phyloP scores from a whole-genome alignment of 2,329 filamentous ascomycete genomes.

The Penicillium sp. region DNA sequence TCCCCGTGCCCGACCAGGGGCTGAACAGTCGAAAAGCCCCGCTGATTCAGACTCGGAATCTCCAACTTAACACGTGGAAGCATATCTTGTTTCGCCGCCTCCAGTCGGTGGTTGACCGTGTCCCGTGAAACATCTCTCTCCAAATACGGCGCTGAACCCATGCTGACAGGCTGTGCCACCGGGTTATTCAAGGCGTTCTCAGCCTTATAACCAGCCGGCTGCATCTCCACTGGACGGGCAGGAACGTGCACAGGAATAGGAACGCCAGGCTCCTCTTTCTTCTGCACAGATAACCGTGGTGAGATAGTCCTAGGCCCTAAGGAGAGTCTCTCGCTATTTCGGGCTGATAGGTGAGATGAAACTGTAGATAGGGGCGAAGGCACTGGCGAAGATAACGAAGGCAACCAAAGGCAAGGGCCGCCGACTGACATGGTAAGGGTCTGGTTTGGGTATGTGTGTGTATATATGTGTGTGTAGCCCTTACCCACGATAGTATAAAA shows the following conservation, averaged over 20 bases:
- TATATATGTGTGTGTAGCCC: constrained; percentile 10
- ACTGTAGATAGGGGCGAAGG: constrained; percentile 34
- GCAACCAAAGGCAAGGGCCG: constrained; percentile 39
- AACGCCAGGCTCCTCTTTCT: constrained; percentile 23
- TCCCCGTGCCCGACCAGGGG: constrained; percentile 17
- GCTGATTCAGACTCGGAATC: constrained; percentile 25
- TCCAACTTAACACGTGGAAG: constrained; percentile 30
- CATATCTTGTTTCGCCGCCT: constrained; percentile 18
- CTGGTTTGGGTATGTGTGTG: constrained; percentile 3
- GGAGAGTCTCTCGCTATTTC: constrained; percentile 28
- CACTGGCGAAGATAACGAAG: constrained; percentile 33
- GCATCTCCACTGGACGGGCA: constrained; percentile 27
- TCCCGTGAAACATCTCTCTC: constrained; percentile 22
- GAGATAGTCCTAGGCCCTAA: constrained; percentile 23
- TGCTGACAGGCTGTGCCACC: constrained; percentile 10
- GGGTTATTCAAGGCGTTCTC: constrained; percentile 30
- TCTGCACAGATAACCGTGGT: constrained; percentile 22
- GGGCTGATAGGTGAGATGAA: constrained; percentile 29
- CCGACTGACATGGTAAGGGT: constrained; percentile 38
- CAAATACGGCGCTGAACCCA: constrained; percentile 15
- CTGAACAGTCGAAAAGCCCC: constrained; percentile 18
- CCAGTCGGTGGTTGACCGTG: constrained; percentile 17
- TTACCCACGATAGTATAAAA: constrained; percentile 5
- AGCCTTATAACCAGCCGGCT: constrained; percentile 28
- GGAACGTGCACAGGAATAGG: constrained; percentile 10